A percentile compares a stretch with the other conserved stretches of the same genome.
Conservation (phyloP, 768 basidiomycete species). For the Naganishia onofrii region DNA sequence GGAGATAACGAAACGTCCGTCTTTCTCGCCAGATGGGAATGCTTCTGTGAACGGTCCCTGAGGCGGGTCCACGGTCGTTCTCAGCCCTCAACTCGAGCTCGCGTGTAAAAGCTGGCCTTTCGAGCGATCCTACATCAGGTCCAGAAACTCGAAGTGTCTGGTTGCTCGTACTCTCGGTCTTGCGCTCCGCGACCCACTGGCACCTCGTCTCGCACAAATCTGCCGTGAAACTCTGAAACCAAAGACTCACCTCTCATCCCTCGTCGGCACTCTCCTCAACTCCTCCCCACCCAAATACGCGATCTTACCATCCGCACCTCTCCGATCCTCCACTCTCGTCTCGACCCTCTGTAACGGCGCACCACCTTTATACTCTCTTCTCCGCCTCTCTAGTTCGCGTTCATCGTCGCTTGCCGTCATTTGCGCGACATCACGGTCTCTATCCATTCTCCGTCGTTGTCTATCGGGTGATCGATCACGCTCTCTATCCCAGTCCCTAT, state of each 20-base stretch:
- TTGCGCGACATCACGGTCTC: not conserved
- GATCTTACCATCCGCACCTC: conserved; percentile 25
- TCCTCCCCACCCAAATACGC: conserved; percentile 23
- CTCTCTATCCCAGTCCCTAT: too few relatives aligned
- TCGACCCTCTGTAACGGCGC: conserved; percentile 22
- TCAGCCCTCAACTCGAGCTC: too few relatives aligned
- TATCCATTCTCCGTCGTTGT: not conserved
- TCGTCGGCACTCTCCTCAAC: conserved; percentile 25
- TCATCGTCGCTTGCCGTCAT: conserved; percentile 1
- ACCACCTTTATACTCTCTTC: conserved; percentile 25
- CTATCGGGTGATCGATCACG: not conserved
- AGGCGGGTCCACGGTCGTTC: too few relatives aligned
- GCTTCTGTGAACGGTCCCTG: too few relatives aligned
- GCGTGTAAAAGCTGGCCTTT: too few relatives aligned
- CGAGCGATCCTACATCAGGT: too few relatives aligned
- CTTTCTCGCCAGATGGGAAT: too few relatives aligned
- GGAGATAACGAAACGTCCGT: too few relatives aligned
- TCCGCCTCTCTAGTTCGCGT: conserved; percentile 21
- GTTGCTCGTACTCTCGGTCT: too few relatives aligned
- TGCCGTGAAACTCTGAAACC: not conserved
- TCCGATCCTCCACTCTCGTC: conserved; percentile 30
- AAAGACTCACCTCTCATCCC: conserved; percentile 18
- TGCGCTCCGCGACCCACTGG: too few relatives aligned
- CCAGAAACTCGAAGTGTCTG: too few relatives aligned
- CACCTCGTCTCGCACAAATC: not conserved